These are phyloP conservation scores for Chytriomyces confervae DNA, from an alignment of 192 early-diverging fungal genomes.

Conservation along the genomic window DNA sequence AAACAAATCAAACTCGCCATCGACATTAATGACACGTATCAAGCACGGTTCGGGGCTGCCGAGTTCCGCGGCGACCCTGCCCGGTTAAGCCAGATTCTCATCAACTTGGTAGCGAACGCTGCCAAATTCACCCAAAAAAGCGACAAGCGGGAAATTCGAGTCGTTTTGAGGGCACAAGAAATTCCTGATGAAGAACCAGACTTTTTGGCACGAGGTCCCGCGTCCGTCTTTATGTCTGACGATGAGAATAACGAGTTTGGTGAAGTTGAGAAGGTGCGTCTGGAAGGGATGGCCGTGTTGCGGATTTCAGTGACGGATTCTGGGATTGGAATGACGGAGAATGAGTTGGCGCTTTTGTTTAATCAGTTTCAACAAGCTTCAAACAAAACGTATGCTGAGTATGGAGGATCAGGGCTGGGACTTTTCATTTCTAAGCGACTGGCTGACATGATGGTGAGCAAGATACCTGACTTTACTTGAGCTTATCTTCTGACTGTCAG, in stretches of 20 bases:
- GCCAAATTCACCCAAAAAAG: constrained; percentile 59
- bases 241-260: neutral
- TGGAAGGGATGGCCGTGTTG: neutral
- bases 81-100: constrained; percentile 53
- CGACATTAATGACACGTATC: constrained; percentile 45
- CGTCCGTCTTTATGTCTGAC: neutral
- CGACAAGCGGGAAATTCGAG: constrained; percentile 4
- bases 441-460: constrained; percentile 43
- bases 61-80: constrained; percentile 57
- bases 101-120: constrained; percentile 64
- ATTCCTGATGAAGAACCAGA: neutral
- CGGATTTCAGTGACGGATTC: constrained; percentile 38
- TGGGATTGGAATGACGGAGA: constrained; percentile 45
- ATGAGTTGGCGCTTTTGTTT: constrained; percentile 36
- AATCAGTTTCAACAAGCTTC: constrained; percentile 44
- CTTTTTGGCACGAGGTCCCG: neutral
- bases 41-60: constrained; percentile 43
- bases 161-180: neutral
- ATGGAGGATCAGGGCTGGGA: constrained; percentile 56
- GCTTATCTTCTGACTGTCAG: neutral
- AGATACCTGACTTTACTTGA: neutral
- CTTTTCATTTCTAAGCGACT: constrained; percentile 55
- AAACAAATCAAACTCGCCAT: constrained; percentile 50
- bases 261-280: neutral
- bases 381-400: constrained; percentile 46